phyloP scores from a whole-genome alignment of 306 rosid species.

The Cyamopsis tetragonoloba region DNA sequence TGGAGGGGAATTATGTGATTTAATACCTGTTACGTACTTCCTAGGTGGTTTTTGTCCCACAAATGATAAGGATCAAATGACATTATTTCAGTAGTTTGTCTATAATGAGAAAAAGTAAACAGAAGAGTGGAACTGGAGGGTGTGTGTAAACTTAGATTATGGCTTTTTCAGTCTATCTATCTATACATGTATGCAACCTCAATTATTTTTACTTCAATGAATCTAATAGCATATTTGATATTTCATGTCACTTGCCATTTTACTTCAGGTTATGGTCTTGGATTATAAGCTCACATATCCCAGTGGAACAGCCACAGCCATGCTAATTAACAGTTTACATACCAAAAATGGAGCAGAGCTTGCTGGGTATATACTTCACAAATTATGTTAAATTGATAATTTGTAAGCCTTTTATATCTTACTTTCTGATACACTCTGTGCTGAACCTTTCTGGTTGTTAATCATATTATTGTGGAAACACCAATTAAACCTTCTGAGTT shows the following conservation, averaged over 20 bases:
- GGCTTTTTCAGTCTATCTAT: not conserved
- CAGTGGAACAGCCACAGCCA: constrained; percentile 96
- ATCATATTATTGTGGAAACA: constrained; percentile 1
- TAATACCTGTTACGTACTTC: constrained; percentile 11
- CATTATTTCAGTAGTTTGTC: not conserved
- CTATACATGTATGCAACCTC: not conserved
- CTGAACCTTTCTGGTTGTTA: constrained; percentile 13
- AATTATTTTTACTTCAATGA: not conserved
- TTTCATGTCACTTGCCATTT: not conserved
- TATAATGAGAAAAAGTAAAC: constrained; percentile 1
- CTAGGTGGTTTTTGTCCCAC: not conserved
- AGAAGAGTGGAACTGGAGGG: not conserved
- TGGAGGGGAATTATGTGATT: not conserved
- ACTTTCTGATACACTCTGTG: not conserved
- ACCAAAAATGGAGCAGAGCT: constrained; percentile 90
- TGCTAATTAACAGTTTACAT: constrained; percentile 92
- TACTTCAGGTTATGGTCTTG: constrained; percentile 82
- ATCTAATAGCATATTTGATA: constrained; percentile 8
- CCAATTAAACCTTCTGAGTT: not conserved
- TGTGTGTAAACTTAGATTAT: constrained; percentile 11
- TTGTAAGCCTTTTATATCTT: constrained; percentile 15
- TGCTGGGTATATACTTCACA: constrained; percentile 62
- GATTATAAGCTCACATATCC: constrained; percentile 97
- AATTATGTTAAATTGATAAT: constrained; percentile 1
- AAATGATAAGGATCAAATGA: not conserved